Conservation (phyloP, 495 filamentous ascomycete species). For the Achaetomiella virescens region DNA sequence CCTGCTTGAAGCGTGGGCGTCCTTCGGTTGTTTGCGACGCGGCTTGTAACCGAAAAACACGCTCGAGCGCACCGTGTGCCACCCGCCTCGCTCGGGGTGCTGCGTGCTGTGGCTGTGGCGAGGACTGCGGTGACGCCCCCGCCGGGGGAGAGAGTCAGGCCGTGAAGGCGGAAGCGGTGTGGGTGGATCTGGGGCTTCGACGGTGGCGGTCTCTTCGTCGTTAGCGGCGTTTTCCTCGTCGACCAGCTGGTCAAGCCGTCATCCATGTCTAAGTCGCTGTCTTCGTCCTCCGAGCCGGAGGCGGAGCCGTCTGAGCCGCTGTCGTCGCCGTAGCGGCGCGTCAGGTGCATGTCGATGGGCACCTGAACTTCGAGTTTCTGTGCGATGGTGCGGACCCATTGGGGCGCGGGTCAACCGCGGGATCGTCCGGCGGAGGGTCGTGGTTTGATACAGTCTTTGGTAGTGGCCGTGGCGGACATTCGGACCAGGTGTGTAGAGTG, state of each 20-base stretch:
- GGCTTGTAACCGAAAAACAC: constrained; percentile 35
- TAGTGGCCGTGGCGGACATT: constrained; percentile 39
- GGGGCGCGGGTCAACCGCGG: constrained; percentile 18
- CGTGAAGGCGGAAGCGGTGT: constrained; percentile 41
- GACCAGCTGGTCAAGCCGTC: constrained; percentile 2
- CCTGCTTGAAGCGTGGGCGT: too few species aligned
- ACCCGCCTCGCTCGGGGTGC: constrained; percentile 37
- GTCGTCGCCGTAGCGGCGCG: constrained; percentile 16
- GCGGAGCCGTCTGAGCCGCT: constrained; percentile 17
- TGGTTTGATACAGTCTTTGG: constrained; percentile 40
- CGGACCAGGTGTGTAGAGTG: constrained; percentile 41
- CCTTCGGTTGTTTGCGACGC: background rate
- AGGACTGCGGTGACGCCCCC: constrained; percentile 40
- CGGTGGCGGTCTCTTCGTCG: constrained; percentile 20
- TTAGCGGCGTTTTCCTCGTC: constrained; percentile 17
- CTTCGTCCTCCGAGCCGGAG: constrained; percentile 15
- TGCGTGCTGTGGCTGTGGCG: constrained; percentile 33
- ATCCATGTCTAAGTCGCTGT: constrained; percentile 18
- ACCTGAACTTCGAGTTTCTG: constrained; percentile 33
- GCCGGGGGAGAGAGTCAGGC: constrained; percentile 37
- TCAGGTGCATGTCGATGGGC: constrained; percentile 24
- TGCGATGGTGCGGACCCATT: constrained; percentile 38
- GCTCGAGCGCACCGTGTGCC: constrained; percentile 34
- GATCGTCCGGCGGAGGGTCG: constrained; percentile 20
- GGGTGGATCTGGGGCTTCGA: constrained; percentile 36